These are phyloP conservation scores for Phytopythium mirpurense DNA, from an alignment of 352 stramenopile genomes.

Conservation along the genomic window DNA sequence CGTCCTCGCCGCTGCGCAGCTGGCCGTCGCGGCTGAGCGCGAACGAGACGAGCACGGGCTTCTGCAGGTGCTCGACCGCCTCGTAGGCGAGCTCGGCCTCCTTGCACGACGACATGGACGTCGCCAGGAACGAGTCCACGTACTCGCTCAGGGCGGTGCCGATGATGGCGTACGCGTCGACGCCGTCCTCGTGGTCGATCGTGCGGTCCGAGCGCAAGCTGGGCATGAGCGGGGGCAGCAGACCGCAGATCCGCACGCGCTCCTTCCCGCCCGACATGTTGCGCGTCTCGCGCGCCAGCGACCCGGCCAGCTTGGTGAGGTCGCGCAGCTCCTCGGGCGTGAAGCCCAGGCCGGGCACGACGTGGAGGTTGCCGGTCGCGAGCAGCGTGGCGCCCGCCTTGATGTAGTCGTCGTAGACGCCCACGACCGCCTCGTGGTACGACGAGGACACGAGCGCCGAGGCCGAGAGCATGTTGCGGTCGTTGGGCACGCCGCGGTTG, in stretches of 20 bases:
- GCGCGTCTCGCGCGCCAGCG: slow-evolving; percentile 54
- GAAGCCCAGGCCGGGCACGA: slow-evolving; percentile 87
- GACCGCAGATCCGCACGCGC: slow-evolving; percentile 69
- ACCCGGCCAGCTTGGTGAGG: slow-evolving; percentile 52
- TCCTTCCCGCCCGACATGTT: slow-evolving; percentile 18
- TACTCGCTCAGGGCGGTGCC: slow-evolving; percentile 66
- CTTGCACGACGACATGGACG: slow-evolving; percentile 88
- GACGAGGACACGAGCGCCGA: slow-evolving; percentile 64
- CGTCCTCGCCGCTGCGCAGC: slow-evolving; percentile 74
- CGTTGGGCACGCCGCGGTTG: slow-evolving; percentile 72
- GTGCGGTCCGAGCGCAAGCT: slow-evolving; percentile 87
- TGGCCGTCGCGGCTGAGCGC: slow-evolving; percentile 68
- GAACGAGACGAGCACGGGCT: slow-evolving; percentile 84
- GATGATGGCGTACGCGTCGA: slow-evolving; percentile 73
- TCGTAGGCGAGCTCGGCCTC: slow-evolving; percentile 84
- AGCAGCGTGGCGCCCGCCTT: slow-evolving; percentile 73
- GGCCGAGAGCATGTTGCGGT: slow-evolving; percentile 89
- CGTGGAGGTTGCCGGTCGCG: slow-evolving; percentile 87
- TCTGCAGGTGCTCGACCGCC: slow-evolving; percentile 51
- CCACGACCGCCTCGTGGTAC: slow-evolving; percentile 62
- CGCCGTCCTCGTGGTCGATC: slow-evolving; percentile 57
- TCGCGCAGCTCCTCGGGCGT: slow-evolving; percentile 61
- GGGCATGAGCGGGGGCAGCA: slow-evolving; percentile 87
- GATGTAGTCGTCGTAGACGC: slow-evolving; percentile 75
- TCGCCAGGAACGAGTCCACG: slow-evolving; percentile 80